Conservation (phyloP, 73 alveolate genomes). For the Durusdinium trenchii region DNA sequence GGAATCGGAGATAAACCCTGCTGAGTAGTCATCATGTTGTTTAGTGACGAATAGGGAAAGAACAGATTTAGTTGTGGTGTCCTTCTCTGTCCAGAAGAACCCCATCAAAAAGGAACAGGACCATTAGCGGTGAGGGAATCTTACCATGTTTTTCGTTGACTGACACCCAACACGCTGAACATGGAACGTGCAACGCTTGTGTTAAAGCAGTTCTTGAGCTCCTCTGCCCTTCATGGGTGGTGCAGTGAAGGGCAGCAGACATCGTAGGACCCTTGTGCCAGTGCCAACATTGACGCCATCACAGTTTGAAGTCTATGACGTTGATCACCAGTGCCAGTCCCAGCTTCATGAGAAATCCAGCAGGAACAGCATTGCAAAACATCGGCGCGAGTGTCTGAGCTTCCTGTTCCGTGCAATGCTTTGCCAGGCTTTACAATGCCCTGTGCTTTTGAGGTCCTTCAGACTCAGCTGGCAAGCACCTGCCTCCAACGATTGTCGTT, state of each 20-base stretch:
- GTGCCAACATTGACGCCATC: slow-evolving; percentile 92
- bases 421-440: background rate
- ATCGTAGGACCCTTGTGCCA: slow-evolving; percentile 66
- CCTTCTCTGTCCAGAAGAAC: no score
- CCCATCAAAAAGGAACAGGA: no score
- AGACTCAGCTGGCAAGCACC: slow-evolving; percentile 92
- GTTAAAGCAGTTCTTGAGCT: no score
- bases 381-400: no score
- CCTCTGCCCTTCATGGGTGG: background rate
- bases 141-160: background rate
- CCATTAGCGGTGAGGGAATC: no score
- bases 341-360: slow-evolving; percentile 10
- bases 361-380: no score
- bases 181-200: no score
- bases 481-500: slow-evolving; percentile 85
- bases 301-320: slow-evolving; percentile 36
- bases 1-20: no score
- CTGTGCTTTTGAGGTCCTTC: slow-evolving; percentile 50
- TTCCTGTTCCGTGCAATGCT: no score
- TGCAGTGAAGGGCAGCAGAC: background rate
- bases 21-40: no score
- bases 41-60: no score
- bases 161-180: background rate
- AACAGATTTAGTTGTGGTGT: no score
- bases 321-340: slow-evolving; percentile 44